These are phyloP conservation scores for Salvia sclarea DNA, from an alignment of 305 asterid species.

Conservation along the genomic window DNA sequence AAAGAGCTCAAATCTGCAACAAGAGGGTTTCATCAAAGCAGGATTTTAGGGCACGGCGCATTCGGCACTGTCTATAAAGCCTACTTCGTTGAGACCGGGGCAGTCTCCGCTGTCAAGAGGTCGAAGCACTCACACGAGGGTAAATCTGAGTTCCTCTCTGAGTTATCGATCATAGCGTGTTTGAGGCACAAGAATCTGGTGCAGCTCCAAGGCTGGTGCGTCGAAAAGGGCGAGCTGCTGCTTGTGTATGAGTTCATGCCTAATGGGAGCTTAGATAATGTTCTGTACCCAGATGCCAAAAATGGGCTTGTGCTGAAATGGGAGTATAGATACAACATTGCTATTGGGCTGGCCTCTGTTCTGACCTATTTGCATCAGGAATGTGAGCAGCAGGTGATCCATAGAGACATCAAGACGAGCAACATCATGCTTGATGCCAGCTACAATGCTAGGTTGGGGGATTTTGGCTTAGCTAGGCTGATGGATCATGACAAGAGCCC, in stretches of 20 bases:
- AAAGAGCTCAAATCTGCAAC: conserved; percentile 49
- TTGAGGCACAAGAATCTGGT: conserved; percentile 57
- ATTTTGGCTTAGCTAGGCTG: conserved; percentile 54
- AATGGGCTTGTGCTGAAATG: conserved; percentile 36
- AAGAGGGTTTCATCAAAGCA: conserved; percentile 46
- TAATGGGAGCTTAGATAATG: conserved; percentile 49
- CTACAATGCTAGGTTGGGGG: conserved; percentile 48
- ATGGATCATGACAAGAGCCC: conserved; percentile 61
- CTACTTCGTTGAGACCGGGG: conserved; percentile 30
- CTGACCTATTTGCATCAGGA: conserved; percentile 51
- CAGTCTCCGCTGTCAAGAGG: conserved; percentile 48
- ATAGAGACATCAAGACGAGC: conserved; percentile 53
- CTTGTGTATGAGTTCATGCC: conserved; percentile 59
- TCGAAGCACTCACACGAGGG: conserved; percentile 52
- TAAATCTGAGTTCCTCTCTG: conserved; percentile 47
- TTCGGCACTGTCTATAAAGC: conserved; percentile 58
- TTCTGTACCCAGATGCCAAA: conserved; percentile 36
- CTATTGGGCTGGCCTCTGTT: conserved; percentile 54
- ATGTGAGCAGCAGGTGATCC: conserved; percentile 66
- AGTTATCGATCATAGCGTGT: conserved; percentile 49
- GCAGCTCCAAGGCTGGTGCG: conserved; percentile 59
- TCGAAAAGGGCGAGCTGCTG: conserved; percentile 47
- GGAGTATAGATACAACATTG: conserved; percentile 47
- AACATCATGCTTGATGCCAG: conserved; percentile 51
- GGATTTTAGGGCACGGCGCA: conserved; percentile 53